A percentile compares a stretch with the other conserved stretches of the same genome.
phyloP scores from a whole-genome alignment of 768 basidiomycete species.

The Boletus speciosus region DNA sequence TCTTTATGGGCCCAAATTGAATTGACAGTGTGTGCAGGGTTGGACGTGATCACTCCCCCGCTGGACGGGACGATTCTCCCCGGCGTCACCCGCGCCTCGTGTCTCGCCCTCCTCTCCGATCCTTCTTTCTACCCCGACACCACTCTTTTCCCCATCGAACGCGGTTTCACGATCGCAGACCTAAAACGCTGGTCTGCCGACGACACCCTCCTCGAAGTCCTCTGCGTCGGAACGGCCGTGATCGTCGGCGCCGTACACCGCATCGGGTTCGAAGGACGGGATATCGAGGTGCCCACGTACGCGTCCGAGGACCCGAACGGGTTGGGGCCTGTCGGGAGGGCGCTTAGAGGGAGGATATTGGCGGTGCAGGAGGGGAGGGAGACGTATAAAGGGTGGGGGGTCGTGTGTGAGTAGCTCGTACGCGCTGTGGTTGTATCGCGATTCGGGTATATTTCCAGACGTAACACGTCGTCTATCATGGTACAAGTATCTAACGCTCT shows the following conservation, averaged over 20 bases:
- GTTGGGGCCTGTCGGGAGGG: conserved; percentile 57
- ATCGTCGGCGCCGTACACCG: conserved; percentile 69
- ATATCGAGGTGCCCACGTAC: conserved; percentile 61
- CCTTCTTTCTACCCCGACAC: conserved; percentile 43
- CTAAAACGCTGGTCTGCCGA: conserved; percentile 51
- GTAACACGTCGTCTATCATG: no score
- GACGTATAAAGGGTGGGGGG: conserved; percentile 65
- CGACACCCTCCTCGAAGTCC: conserved; percentile 75
- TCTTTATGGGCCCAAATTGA: no score
- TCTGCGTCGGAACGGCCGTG: conserved; percentile 83
- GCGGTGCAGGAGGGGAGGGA: conserved; percentile 71
- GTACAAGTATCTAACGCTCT: no score
- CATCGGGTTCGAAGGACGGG: conserved; percentile 69
- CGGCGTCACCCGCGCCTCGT: conserved; percentile 86
- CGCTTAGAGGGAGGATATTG: conserved; percentile 67
- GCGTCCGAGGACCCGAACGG: conserved; percentile 28
- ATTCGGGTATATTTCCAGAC: no score
- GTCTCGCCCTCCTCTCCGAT: conserved; percentile 64
- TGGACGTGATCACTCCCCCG: conserved; percentile 85
- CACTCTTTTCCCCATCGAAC: conserved; percentile 51
- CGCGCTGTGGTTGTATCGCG: no score
- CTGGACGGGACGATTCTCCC: conserved; percentile 91
- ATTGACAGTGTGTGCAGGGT: no score
- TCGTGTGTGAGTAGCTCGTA: conserved; percentile 25
- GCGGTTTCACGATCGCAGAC: conserved; percentile 56